Evolutionary conservation across 768 basidiomycete genomes (phyloP), one percentile per base, ranked within the genome.

Genomic region (Leccinum rimulosum): DNA sequence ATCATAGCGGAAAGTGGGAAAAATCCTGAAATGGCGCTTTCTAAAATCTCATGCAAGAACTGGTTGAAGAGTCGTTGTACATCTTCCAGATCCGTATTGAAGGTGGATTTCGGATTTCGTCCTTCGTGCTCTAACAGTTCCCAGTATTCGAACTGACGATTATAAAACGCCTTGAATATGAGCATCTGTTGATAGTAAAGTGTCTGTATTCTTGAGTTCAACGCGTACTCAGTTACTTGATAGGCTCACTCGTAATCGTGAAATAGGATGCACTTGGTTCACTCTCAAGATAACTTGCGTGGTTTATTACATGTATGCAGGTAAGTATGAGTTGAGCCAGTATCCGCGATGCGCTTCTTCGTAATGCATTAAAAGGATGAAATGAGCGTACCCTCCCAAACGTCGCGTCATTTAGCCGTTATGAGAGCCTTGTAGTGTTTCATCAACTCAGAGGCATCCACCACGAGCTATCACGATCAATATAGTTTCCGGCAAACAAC

Each of bases 391-490:
- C 59, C 55, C 54, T 58, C 56, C 9, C 50, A 52, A 30, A 51
- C 36, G 56, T 33, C 15, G 12, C 72, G 19, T 71, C 59, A 72
- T 27, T 50, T 54, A 17, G 68, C 55, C 47, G 68, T 61, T 50
- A 79, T 56, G 22, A 74, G 61, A 50, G 77, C 70, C 59, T 80
- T 79, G 57, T 77, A 80, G 57, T 77, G 71, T 50, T 72, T 79
- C 64, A 79, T 75, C 52, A 77, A 66, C 19, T 70, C 73, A 30
- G 72, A 66, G 9, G 78, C 75, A 60, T 79, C 77, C 48, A 66
- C 67, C 7, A 70, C 74, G 28, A 80, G 65, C 76, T 78, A 51
- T 48, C 22, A 38, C 28, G 31, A 27, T 54, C 27, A 51, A 49
- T 15, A 56, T 48, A 47, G 25, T 50, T 30, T 58, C 28, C 38